Conservation (phyloP, 345 rosid genomes). For the Populus davidiana region DNA sequence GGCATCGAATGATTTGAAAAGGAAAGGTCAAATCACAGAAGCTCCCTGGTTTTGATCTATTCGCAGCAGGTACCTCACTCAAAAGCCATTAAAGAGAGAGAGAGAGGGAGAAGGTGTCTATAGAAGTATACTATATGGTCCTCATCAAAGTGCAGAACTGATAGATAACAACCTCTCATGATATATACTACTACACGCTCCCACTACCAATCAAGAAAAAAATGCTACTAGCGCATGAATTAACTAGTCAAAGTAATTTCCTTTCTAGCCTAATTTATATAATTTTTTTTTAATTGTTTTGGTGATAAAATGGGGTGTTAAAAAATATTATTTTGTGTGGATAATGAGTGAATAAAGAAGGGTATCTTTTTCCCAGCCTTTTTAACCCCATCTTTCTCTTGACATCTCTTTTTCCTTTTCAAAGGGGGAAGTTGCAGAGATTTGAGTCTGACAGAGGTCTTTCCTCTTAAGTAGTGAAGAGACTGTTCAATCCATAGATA, state of each 20-base stretch:
- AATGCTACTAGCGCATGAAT: no score
- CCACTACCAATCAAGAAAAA: no score
- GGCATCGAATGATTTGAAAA: constrained; percentile 44
- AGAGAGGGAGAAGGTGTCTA: neutral
- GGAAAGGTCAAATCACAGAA: constrained; percentile 42
- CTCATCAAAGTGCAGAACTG: no score
- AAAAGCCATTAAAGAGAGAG: neutral
- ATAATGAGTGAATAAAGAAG: constrained; percentile 44
- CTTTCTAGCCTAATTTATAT: neutral
- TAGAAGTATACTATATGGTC: no score
- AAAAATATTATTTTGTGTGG: constrained; percentile 15
- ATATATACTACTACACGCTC: no score
- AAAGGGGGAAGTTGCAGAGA: constrained; percentile 59
- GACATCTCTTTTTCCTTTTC: constrained; percentile 29
- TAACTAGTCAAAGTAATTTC: neutral
- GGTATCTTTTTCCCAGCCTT: constrained; percentile 45
- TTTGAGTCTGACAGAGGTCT: constrained; percentile 55
- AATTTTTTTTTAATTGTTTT: neutral
- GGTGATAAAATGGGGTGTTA: no score
- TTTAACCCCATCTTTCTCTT: constrained; percentile 33
- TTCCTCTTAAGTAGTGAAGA: neutral
- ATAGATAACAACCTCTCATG: no score
- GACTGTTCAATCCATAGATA: constrained; percentile 4
- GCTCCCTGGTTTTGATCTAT: constrained; percentile 33
- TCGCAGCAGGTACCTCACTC: constrained; percentile 37